Base-by-base conservation (phyloP, 139 green algal species). In the Volvox reticuliferus region DNA sequence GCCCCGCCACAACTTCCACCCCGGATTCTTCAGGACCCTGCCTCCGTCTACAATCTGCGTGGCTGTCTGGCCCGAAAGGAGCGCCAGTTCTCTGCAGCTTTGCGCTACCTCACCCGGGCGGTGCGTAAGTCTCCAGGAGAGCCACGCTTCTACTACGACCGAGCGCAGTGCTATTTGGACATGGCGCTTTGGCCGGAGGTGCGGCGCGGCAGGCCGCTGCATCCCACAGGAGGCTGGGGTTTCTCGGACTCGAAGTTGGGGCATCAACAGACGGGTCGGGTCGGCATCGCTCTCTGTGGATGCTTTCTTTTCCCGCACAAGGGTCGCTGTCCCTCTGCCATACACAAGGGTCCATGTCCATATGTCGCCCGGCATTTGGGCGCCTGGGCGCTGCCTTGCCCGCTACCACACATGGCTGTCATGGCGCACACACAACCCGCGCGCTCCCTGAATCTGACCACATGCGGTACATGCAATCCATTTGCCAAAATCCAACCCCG, bases 61-160 rank as follows among this genome's bases (percentile, higher is more conserved):
- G 92, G 92, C 71, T 87, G 92, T 69, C 89, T 94, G 80, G 89
- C 89, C 6, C 86, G 77, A 35, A 82, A 87, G 62, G 92, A 94
- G 86, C 71, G 75, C 12, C 80, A 87, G 80, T 82, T 86, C 32
- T 12, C 26, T 62, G 69, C 86, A 28, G 92, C 89, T 20, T 36
- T 91, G 28, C 50, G 33, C 18, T 91, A 90, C 89, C 67, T 93
- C 1, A 67, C 68, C 37, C 62, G 84, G 1, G 92, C 88, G 0
- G 62, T 91, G 20, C 36, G 20, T 28, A 69, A 85, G 14, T 69
- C 84, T 13, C 78, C 88, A 5, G 26, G 78, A 0, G 84, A 92
- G 44, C 69, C 91, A 33, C 85, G 85, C 71, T 82, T 89, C 85
- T 75, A 71, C 33, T 89, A 89, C 85, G 87, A 92, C 89, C 75